Percentiles rank a stretch among this genome's conserved stretches.
phyloP scores from a whole-genome alignment of 306 rosid genomes.

The Crotalaria pallida region DNA sequence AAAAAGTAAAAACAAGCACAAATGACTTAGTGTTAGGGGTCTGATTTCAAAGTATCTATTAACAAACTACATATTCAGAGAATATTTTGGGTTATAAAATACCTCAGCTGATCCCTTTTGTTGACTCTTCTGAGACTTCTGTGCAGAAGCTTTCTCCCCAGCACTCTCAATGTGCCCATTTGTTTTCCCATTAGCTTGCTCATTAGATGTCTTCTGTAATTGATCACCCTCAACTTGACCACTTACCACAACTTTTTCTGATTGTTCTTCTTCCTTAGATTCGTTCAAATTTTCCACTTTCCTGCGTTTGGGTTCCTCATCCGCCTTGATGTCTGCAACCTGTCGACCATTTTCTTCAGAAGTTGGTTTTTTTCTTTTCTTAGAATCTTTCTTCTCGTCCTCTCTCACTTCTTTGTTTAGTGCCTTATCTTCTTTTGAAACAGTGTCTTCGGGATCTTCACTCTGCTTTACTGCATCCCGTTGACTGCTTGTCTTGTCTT shows the following conservation, averaged over 20 bases:
- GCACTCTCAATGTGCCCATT: conserved; percentile 32
- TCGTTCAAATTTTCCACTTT: conserved; percentile 35
- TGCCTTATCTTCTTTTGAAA: conserved; percentile 23
- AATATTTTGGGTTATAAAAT: conserved; percentile 3
- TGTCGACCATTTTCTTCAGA: conserved; percentile 45
- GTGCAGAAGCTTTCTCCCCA: conserved; percentile 38
- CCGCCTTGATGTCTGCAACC: conserved; percentile 31
- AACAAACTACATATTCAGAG: neutral
- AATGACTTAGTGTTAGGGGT: neutral
- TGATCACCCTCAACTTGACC: conserved; percentile 8
- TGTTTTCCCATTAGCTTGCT: conserved; percentile 13
- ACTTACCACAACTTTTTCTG: neutral
- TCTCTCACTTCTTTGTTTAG: conserved; percentile 25
- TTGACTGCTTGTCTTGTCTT: conserved; percentile 29
- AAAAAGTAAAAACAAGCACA: neutral
- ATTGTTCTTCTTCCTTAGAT: conserved; percentile 30
- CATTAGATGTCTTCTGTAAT: conserved; percentile 16
- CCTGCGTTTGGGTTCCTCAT: conserved; percentile 56
- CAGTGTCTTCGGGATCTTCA: conserved; percentile 26
- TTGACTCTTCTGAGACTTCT: conserved; percentile 45
- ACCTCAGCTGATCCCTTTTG: conserved; percentile 68
- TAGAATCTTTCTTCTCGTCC: conserved; percentile 44
- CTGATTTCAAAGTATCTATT: neutral
- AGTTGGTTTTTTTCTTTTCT: conserved; percentile 58
- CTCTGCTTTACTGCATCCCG: conserved; percentile 32